Percentiles rank a stretch among this genome's conserved stretches.
Conservation (phyloP, 441 rosid genomes). For the Erodium moschatum region DNA sequence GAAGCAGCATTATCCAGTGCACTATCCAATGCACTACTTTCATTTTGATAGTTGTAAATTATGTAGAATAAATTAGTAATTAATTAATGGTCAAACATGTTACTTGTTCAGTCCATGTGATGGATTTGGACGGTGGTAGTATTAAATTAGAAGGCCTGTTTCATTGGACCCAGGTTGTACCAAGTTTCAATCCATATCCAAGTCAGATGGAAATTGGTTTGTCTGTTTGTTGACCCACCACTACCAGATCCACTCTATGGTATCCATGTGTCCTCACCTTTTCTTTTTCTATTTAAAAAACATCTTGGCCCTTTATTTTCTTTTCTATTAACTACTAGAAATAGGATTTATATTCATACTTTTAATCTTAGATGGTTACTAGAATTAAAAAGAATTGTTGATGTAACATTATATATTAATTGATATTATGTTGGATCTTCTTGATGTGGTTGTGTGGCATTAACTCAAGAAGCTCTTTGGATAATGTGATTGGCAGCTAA, state of each 20-base stretch:
- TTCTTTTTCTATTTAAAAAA: neutral
- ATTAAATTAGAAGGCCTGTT: conserved; percentile 9
- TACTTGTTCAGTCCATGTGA: conserved; percentile 10
- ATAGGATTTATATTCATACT: neutral
- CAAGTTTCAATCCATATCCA: neutral
- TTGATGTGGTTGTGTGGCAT: neutral
- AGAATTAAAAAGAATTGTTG: neutral
- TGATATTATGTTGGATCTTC: neutral
- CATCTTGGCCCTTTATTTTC: neutral
- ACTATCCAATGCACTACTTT: neutral
- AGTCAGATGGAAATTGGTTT: neutral
- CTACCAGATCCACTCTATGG: conserved; percentile 1
- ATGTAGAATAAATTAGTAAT: neutral
- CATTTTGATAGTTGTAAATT: neutral
- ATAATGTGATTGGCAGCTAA: neutral
- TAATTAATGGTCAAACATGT: neutral
- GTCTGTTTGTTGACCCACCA: neutral
- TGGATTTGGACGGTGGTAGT: conserved; percentile 12
- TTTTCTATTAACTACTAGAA: neutral
- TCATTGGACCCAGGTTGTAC: conserved; percentile 6
- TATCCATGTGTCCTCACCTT: conserved; percentile 4
- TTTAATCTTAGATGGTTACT: neutral
- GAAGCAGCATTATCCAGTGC: conserved; percentile 4
- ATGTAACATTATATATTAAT: neutral
- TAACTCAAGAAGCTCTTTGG: neutral